Base-by-base conservation (phyloP, 164 flowering plant species). In the Vitis labrusca region DNA sequence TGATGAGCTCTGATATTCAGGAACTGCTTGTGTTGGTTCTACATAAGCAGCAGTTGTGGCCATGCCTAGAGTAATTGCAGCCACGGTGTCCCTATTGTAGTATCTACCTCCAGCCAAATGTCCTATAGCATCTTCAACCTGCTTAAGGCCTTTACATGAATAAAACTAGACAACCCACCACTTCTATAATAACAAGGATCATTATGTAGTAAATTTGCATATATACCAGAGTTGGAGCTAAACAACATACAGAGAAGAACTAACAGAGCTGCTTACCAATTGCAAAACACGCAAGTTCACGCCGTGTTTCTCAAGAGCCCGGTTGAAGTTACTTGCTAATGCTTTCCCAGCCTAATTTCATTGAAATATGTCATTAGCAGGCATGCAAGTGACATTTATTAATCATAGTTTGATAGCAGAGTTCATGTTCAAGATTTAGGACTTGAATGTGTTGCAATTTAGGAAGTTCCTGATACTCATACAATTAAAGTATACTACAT, bases 61-160 rank as follows among this genome's bases (percentile, higher is more conserved):
- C 78, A 72, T 76, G 0, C 86, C 91, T 14, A 86, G 72, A 52
- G 81, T 83, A 32, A 88, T 73, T 47, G 88, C 84, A 32, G 85
- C 90, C 12, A 86, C 82, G 53, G 68, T 71, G 10, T 84, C 85
- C 47, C 50, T 67, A 62, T 59, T 78, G 61, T 83, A 74, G 75
- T 84, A 86, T 71, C 86, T 73, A 44, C 88, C 92, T 56, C 87
- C 86, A 16, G 86, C 89, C 67, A 90, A 78, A 61, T 82, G 68
- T 69, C 89, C 89, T 3, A 82, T 66, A 0, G 85, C 78, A 19
- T 88, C 89, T 75, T 83, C 81, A 30, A 86, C 89, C 91, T 88
- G 81, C 65, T 57, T 65, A 63, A 71, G 32, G 50, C 32, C 44
- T 8, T 13, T 55, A 56, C 16, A 23, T 44, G n/a, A 29, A 51